Conservation (phyloP, 345 rosid genomes). For the Lumnitzera racemosa region DNA sequence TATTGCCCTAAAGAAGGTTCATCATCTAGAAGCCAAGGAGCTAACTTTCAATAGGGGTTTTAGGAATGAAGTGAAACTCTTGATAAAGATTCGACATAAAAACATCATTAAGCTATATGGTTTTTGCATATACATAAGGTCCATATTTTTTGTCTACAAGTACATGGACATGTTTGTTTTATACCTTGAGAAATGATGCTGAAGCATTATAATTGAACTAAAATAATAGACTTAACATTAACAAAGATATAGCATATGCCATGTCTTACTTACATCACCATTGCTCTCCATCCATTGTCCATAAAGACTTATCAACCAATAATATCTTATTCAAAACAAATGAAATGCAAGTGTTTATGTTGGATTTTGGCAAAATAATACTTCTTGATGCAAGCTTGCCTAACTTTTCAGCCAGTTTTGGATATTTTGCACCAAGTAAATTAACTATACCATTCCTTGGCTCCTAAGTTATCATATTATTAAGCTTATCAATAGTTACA, state of each 20-base stretch:
- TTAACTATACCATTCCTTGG: not conserved
- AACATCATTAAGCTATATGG: slow-evolving; percentile 10
- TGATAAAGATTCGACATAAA: slow-evolving; percentile 3
- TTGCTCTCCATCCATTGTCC: slow-evolving; percentile 3
- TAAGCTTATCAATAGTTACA: not conserved
- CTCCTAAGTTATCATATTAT: not conserved
- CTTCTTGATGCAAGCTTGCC: slow-evolving; percentile 3
- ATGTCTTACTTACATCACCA: slow-evolving; percentile 18
- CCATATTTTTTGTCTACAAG: slow-evolving; percentile 8
- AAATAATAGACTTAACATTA: slow-evolving; percentile 1
- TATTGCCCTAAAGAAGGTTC: slow-evolving; percentile 16
- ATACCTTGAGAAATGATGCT: not conserved
- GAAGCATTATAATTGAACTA: slow-evolving; percentile 10
- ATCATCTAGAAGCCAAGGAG: not conserved
- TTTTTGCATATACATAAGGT: not conserved
- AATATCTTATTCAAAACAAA: slow-evolving; percentile 13
- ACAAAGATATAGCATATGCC: slow-evolving; percentile 10
- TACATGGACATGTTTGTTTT: not conserved
- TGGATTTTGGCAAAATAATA: slow-evolving; percentile 15
- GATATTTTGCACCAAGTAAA: slow-evolving; percentile 23
- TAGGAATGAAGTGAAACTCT: not conserved
- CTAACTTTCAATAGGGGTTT: slow-evolving; percentile 1
- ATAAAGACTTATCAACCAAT: slow-evolving; percentile 21
- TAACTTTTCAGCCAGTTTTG: slow-evolving; percentile 7
- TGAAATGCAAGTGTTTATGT: slow-evolving; percentile 9